Conservation (phyloP, 192 early-diverging fungal genomes). For the Rhizophagus sp. region DNA sequence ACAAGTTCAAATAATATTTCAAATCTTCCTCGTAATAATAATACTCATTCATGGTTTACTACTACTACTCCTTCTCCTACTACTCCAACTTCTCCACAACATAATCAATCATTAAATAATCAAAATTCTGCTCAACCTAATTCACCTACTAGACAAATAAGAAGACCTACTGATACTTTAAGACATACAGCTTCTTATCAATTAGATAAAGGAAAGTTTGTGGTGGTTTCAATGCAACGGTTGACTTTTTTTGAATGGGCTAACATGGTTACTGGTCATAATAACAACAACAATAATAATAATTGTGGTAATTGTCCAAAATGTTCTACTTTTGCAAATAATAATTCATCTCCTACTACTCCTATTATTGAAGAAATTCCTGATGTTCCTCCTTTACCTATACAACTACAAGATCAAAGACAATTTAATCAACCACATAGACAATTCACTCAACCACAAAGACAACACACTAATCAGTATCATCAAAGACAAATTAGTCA, state of each 20-base stretch:
- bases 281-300: conserved; percentile 1
- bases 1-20: not conserved
- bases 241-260: conserved; percentile 23
- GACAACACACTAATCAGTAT: not conserved
- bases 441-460: not conserved
- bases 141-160: not conserved
- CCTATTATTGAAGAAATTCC: not conserved
- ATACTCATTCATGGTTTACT: not conserved
- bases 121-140: not conserved
- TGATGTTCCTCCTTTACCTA: not conserved
- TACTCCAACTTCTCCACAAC: not conserved
- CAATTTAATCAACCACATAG: too few relatives aligned
- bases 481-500: not conserved
- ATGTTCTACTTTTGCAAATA: too few relatives aligned
- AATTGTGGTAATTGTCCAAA: not conserved
- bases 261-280: conserved; percentile 16
- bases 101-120: not conserved
- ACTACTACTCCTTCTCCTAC: not conserved
- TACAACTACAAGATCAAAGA: not conserved
- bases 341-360: not conserved
- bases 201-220: conserved; percentile 19
- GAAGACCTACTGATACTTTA: not conserved
- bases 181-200: conserved; percentile 10
- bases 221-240: conserved; percentile 19
- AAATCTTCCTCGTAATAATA: not conserved